These are phyloP conservation scores for Suhomyces atakaporum DNA, from an alignment of 1,139 yeast genomes.

Conservation along the genomic window DNA sequence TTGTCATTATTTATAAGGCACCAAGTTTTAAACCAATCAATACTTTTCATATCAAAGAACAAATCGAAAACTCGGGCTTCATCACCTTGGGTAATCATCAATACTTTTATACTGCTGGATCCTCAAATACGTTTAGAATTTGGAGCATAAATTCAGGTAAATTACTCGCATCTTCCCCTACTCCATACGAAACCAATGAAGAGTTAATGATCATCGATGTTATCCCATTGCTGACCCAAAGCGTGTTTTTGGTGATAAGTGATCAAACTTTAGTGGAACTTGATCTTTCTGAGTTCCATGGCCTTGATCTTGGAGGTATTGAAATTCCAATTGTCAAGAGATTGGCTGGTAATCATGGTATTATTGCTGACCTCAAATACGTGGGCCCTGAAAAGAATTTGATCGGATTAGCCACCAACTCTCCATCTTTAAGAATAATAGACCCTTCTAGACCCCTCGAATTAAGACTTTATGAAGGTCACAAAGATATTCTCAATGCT, in stretches of 20 bases:
- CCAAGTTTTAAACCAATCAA: constrained; percentile 56
- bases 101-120: constrained; percentile 77
- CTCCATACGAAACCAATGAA: constrained; percentile 61
- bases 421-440: constrained; percentile 83
- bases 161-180: constrained; percentile 47
- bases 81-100: constrained; percentile 37
- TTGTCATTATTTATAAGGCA: constrained; percentile 62
- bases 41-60: constrained; percentile 74
- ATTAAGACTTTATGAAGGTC: constrained; percentile 72
- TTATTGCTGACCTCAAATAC: constrained; percentile 82
- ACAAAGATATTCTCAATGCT: constrained; percentile 79
- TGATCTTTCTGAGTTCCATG: constrained; percentile 29
- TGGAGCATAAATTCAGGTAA: constrained; percentile 52
- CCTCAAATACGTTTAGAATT: constrained; percentile 62
- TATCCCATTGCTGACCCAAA: constrained; percentile 30
- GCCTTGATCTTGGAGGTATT: constrained; percentile 21
- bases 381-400: constrained; percentile 61
- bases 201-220: constrained; percentile 69
- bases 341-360: constrained; percentile 94
- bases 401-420: constrained; percentile 88
- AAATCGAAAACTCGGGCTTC: constrained; percentile 82
- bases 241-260: constrained; percentile 55
- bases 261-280: constrained; percentile 79
- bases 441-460: constrained; percentile 60
- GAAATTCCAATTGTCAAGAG: constrained; percentile 50